Base-by-base conservation (phyloP, 768 basidiomycete genomes). In the Gloeophyllum trabeum region DNA sequence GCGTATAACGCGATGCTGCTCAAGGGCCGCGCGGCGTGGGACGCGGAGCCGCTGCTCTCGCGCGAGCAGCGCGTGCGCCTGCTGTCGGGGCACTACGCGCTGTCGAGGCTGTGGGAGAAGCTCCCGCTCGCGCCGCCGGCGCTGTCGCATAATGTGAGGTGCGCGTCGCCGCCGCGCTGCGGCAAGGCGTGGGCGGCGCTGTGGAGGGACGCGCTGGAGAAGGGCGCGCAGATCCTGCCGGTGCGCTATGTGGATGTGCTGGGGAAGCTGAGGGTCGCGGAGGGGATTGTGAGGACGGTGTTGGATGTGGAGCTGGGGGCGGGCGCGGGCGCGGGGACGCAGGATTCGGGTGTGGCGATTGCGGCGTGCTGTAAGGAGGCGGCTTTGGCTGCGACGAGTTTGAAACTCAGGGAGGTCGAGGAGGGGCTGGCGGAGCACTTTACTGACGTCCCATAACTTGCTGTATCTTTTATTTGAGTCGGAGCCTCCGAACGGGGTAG, bases 1-100 rank as follows among this genome's bases (percentile, higher is more conserved):
- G 61, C 58, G 19, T 64, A 62, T 51, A 65, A 63, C 49, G 57
- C 51, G 30, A 52, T 59, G 47, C 57, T 62, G 40, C 54, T 59
- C 40, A 45, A 54, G 40, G 42, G 54, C 39, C 52, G 50, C 23
- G 45, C 49, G 25, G 48, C 43, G 40, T 51, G 59, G 43, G 41
- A 41, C 34, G n/a, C 45, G 39, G 39, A 45, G 44, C 48, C 48
- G 18, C 44, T 43, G 14, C 52, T 64, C 19, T 57, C 50, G 35
- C 41, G 41, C 6, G 24, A 50, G 26, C 64, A 67, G 48, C 54
- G 51, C 28, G 30, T 49, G 26, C 61, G 62, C 38, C 53, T 66
- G 35, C 52, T 58, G 13, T 58, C 54, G 42, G 65, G 65, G 10
- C 60, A 61, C 51, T 55, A 56, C 50, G 56, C 63, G 35, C 59